Conservation (phyloP, 441 rosid species). For the Gossypium davidsonii region DNA sequence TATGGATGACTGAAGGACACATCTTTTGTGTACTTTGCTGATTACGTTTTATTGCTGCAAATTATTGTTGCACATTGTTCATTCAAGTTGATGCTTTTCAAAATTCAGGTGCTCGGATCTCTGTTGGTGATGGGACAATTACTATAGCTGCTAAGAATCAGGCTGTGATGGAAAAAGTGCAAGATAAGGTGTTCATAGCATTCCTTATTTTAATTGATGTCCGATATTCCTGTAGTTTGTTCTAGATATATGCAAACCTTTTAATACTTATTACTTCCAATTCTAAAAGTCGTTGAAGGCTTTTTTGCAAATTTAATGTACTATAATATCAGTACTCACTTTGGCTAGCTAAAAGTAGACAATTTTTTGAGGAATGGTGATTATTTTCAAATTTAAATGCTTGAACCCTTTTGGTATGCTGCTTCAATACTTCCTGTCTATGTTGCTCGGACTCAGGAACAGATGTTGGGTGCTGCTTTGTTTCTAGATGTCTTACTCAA, state of each 20-base stretch:
- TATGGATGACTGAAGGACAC: background rate
- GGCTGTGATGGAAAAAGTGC: constrained; percentile 67
- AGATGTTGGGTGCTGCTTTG: background rate
- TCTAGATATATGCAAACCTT: background rate
- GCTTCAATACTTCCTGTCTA: constrained; percentile 3
- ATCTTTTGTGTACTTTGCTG: background rate
- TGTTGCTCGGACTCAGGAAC: background rate
- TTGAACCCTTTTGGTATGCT: background rate
- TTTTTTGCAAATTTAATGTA: background rate
- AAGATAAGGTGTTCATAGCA: constrained; percentile 59
- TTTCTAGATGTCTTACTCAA: background rate
- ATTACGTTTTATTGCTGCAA: background rate
- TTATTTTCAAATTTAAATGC: constrained; percentile 8
- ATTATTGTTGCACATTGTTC: background rate
- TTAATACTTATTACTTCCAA: constrained; percentile 2
- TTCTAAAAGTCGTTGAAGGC: background rate
- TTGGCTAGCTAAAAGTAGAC: constrained; percentile 4
- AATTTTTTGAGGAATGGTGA: background rate
- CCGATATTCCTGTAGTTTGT: background rate
- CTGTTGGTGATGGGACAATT: constrained; percentile 68
- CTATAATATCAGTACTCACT: background rate
- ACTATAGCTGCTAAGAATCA: constrained; percentile 80
- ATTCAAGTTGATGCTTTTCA: constrained; percentile 2
- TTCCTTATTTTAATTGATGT: background rate
- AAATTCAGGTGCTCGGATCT: constrained; percentile 69